Evolutionary conservation across 768 basidiomycete genomes (phyloP).

Genomic region (Psilocybe tampanensis): DNA sequence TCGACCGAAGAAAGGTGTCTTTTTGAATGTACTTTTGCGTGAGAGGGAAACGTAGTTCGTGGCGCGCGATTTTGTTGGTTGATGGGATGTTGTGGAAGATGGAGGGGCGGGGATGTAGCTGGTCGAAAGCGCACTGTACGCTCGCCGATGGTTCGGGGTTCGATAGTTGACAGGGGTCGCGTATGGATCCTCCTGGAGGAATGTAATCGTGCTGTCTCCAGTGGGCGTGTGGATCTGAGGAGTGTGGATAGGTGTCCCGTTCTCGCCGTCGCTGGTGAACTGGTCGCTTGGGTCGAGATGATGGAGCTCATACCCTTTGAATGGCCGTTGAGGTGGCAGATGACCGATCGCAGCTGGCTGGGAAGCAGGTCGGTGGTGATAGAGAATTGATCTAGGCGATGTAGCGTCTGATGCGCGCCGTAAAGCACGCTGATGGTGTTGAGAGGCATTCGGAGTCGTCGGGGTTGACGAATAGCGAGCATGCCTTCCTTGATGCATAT

Average conservation of each 20-base stretch:
- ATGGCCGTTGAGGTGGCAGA: slow-evolving; percentile 14
- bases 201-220: slow-evolving; percentile 9
- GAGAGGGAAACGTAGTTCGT: slow-evolving; percentile 36
- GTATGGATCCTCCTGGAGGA: slow-evolving; percentile 4
- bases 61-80: slow-evolving; percentile 1
- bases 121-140: slow-evolving; percentile 2
- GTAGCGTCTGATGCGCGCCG: not conserved
- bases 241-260: not conserved
- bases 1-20: slow-evolving; percentile 16
- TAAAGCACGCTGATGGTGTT: not conserved
- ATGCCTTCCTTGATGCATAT: not conserved
- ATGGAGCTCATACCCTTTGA: slow-evolving; percentile 1
- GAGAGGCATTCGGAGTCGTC: not conserved
- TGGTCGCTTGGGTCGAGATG: slow-evolving; percentile 1
- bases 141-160: not conserved
- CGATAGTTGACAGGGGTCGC: not conserved
- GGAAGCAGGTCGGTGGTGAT: slow-evolving; percentile 2
- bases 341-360: slow-evolving; percentile 4
- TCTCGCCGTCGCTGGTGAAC: not conserved
- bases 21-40: slow-evolving; percentile 27
- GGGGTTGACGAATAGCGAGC: not conserved
- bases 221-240: not conserved
- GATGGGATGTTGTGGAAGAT: not conserved
- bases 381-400: not conserved
- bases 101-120: not conserved